These are phyloP conservation scores for Aspergillus asperescens DNA, from an alignment of 495 filamentous ascomycete genomes.

Conservation along the genomic window DNA sequence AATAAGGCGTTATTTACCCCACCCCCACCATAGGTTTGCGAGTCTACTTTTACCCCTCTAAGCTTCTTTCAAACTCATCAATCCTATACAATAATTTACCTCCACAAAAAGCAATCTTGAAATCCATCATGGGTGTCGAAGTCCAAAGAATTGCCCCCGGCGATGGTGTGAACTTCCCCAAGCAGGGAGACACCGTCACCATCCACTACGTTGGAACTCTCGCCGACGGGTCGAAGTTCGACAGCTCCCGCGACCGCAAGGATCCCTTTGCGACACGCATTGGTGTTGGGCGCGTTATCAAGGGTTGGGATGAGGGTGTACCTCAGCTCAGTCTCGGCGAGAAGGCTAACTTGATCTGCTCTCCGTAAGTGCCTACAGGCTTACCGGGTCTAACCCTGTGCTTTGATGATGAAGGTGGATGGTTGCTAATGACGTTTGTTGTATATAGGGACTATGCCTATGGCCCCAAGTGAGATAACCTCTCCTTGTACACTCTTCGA, in stretches of 20 bases:
- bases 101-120: background rate
- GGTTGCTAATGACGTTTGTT: constrained; percentile 21
- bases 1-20: background rate
- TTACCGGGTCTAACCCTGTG: too few species aligned
- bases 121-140: constrained; percentile 52
- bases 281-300: constrained; percentile 72
- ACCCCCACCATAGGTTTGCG: constrained; percentile 7
- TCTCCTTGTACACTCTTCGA: background rate
- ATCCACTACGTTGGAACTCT: constrained; percentile 84
- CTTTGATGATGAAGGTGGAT: background rate
- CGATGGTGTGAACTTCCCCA: constrained; percentile 51
- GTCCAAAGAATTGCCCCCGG: constrained; percentile 21
- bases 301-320: constrained; percentile 85
- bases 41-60: background rate
- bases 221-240: constrained; percentile 64
- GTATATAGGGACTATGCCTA: constrained; percentile 68
- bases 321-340: constrained; percentile 74
- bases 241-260: constrained; percentile 58
- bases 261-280: constrained; percentile 63
- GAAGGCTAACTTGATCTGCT: constrained; percentile 71
- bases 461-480: constrained; percentile 56
- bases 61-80: background rate
- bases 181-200: constrained; percentile 59
- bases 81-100: background rate
- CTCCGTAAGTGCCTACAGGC: constrained; percentile 50